Conservation (phyloP, 2,329 filamentous ascomycete species). For the Diaporthe eres region DNA sequence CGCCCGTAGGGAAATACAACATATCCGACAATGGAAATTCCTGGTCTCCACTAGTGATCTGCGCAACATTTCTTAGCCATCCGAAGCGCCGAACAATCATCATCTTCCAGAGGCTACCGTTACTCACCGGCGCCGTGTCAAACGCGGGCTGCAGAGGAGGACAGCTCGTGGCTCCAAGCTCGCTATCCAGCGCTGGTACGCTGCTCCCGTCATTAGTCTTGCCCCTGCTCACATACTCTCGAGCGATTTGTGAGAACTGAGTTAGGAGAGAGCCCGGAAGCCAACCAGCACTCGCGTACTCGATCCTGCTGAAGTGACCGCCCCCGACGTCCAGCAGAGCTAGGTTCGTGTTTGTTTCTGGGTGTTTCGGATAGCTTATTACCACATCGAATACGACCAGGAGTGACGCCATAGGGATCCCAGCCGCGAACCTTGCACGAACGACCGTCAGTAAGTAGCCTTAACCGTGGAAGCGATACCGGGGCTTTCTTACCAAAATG, state of each 20-base stretch:
- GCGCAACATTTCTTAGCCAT: not conserved
- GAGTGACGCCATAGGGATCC: slow-evolving; percentile 54
- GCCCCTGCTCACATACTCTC: slow-evolving; percentile 54
- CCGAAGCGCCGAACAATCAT: not conserved
- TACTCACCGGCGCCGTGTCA: slow-evolving; percentile 19
- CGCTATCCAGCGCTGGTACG: not conserved
- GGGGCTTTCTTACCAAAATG: slow-evolving; percentile 46
- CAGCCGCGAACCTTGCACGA: slow-evolving; percentile 49
- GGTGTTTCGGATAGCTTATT: slow-evolving; percentile 53
- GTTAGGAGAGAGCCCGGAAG: slow-evolving; percentile 54
- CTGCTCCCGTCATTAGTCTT: slow-evolving; percentile 29
- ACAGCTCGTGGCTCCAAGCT: slow-evolving; percentile 10
- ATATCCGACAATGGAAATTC: slow-evolving; percentile 12
- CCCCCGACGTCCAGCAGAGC: slow-evolving; percentile 57
- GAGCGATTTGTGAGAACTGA: slow-evolving; percentile 58
- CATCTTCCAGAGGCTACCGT: not conserved
- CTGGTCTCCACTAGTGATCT: slow-evolving; percentile 16
- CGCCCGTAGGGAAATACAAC: slow-evolving; percentile 14
- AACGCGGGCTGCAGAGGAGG: slow-evolving; percentile 5
- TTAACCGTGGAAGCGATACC: not conserved
- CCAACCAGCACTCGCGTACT: slow-evolving; percentile 54
- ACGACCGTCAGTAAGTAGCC: not conserved
- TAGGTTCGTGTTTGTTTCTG: slow-evolving; percentile 54
- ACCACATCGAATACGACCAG: slow-evolving; percentile 60
- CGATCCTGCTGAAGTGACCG: slow-evolving; percentile 59